Evolutionary conservation across 1,139 yeast species (phyloP).

Genomic region (Nakaseomyces bracarensis): DNA sequence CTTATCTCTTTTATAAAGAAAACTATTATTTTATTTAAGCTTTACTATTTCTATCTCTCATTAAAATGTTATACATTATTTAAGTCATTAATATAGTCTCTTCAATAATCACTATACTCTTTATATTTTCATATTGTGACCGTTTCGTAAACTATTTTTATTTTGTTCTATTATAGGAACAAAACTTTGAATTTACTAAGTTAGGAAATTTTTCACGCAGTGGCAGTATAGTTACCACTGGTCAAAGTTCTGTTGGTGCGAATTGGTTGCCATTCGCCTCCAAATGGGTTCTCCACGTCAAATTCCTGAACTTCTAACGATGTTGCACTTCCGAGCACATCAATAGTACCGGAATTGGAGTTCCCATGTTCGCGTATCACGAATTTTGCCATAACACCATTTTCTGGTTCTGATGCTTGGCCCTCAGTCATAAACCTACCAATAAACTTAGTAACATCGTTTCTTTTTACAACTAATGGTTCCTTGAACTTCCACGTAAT

Average conservation of each 20-base stretch:
- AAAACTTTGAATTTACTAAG: background rate
- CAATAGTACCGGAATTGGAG: slow-evolving; percentile 12
- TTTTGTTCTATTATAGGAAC: no score
- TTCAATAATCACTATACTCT: no score
- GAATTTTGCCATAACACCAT: slow-evolving; percentile 66
- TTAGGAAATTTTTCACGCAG: background rate
- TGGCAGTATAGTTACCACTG: slow-evolving; percentile 32
- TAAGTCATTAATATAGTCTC: no score
- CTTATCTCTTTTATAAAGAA: no score
- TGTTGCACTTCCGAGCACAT: slow-evolving; percentile 27
- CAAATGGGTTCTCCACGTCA: slow-evolving; percentile 35
- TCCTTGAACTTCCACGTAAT: slow-evolving; percentile 70
- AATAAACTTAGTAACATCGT: slow-evolving; percentile 50
- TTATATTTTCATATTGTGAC: no score
- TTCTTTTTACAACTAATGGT: slow-evolving; percentile 36
- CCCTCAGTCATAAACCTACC: slow-evolving; percentile 65
- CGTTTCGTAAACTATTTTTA: no score
- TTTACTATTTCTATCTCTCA: no score
- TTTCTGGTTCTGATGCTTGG: slow-evolving; percentile 52
- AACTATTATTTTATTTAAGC: no score
- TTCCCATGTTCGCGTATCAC: slow-evolving; percentile 31
- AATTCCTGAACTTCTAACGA: slow-evolving; percentile 29
- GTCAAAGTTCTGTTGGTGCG: slow-evolving; percentile 31
- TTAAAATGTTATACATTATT: no score
- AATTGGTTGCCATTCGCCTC: slow-evolving; percentile 32